Evolutionary conservation across 495 filamentous ascomycete genomes (phyloP).

Genomic region (Penicillium egyptiacum): DNA sequence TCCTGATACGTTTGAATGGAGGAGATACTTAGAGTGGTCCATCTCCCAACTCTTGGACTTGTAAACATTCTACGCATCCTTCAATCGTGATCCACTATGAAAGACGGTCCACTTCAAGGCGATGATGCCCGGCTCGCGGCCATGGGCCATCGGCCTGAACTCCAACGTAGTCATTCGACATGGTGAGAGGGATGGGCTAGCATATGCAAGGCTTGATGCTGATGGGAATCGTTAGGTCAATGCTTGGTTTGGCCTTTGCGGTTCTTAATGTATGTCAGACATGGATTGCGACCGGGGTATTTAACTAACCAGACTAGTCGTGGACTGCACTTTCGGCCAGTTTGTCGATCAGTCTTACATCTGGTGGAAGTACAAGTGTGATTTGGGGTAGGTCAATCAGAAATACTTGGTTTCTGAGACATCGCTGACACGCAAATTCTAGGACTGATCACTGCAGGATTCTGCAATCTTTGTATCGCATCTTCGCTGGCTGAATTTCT

Average conservation of each 20-base stretch:
- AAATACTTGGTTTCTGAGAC: neutral
- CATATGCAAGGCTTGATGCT: neutral
- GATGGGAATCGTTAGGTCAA: constrained; percentile 25
- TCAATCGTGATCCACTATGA: constrained; percentile 12
- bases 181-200: constrained; percentile 20
- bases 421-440: constrained; percentile 7
- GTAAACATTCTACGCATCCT: neutral
- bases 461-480: constrained; percentile 67
- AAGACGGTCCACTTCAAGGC: constrained; percentile 25
- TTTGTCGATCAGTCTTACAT: constrained; percentile 46
- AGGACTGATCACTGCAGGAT: constrained; percentile 65
- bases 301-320: constrained; percentile 24
- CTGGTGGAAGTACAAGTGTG: constrained; percentile 45
- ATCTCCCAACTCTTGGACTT: neutral
- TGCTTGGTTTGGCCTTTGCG: constrained; percentile 50
- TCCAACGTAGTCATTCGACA: constrained; percentile 54
- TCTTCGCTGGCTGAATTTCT: constrained; percentile 69
- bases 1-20: neutral
- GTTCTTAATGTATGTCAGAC: constrained; percentile 40
- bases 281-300: neutral
- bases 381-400: constrained; percentile 42
- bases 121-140: constrained; percentile 52
- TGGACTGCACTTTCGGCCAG: constrained; percentile 49
- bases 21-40: constrained; percentile 3
- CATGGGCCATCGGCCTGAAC: constrained; percentile 61